These are phyloP conservation scores for Sicyos edulis DNA, from an alignment of 306 rosid genomes.

Conservation along the genomic window DNA sequence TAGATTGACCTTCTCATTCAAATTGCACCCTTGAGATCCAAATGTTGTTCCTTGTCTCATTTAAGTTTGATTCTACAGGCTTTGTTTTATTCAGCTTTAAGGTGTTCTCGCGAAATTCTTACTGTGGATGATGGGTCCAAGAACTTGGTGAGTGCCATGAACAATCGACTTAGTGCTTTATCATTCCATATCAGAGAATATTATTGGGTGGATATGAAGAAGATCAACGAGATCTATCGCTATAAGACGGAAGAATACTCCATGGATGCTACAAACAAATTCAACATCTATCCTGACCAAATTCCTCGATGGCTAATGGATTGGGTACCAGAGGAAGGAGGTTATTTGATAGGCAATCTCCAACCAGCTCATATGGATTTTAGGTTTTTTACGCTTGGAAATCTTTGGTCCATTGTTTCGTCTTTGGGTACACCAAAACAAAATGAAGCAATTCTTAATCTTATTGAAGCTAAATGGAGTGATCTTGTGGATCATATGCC, in stretches of 20 bases:
- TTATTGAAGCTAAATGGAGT: conserved; percentile 81
- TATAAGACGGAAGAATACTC: conserved; percentile 96
- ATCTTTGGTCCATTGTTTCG: conserved; percentile 84
- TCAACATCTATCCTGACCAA: conserved; percentile 96
- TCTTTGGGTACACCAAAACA: conserved; percentile 90
- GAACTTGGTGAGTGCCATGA: conserved; percentile 64
- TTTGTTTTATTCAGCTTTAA: conserved; percentile 84
- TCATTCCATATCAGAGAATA: conserved; percentile 29
- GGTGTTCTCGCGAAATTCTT: conserved; percentile 80
- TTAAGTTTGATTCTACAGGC: conserved; percentile 45
- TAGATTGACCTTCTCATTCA: no score
- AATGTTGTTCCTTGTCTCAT: not conserved
- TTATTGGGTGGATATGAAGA: conserved; percentile 86
- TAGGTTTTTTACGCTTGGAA: conserved; percentile 90
- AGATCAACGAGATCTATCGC: conserved; percentile 86
- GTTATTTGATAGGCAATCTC: conserved; percentile 78
- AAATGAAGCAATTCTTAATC: conserved; percentile 59
- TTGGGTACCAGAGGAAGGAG: conserved; percentile 94
- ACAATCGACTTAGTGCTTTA: conserved; percentile 80
- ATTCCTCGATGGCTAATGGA: conserved; percentile 90
- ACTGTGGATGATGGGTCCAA: conserved; percentile 49
- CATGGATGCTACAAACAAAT: conserved; percentile 77
- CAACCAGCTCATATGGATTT: conserved; percentile 99
- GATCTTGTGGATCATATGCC: conserved; percentile 89
- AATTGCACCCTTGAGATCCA: no score